Evolutionary conservation across 2,329 filamentous ascomycete species (phyloP), one percentile per base, ranked within the genome.

Genomic region (Davidsoniella eucalypti): DNA sequence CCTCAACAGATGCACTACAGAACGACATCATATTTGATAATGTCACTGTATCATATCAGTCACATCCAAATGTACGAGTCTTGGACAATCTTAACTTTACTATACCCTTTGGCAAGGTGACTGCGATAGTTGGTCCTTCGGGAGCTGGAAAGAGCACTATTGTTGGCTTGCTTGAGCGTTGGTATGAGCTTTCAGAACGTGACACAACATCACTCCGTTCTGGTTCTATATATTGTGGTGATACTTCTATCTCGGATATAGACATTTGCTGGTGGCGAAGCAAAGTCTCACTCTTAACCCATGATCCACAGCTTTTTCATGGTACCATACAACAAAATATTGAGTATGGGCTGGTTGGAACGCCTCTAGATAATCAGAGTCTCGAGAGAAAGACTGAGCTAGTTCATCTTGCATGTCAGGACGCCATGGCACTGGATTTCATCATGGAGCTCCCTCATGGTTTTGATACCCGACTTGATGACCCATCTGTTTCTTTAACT

Each of bases 111-210:
- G 79, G 80, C 17, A 82, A 83, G 58, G 72, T 80, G 2, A 85
- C 81, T 0, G 83, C 83, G 2, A 80, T 87, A 16, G 82, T 87
- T 17, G 83, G 83, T 0, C 75, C 80, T 0, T 84, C 79, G 2
- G 83, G 83, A 0, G 79, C 74, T 4, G 83, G 84, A 0, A 88
- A 87, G 61, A 83, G 78, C 47, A 87, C 83, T 0, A 76, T 87
- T 23, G 75, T 86, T 0, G 80, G 78, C 0, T 64, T 87, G 2
- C 66, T 87, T 2, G 78, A 87, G 58, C 68, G 81, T 29, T 87
- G 81, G 80, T 87, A 87, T 59, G 51, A 78, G 76, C 1, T 65
- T 10, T 43, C 37, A 39, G 21, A 48, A 38, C 14, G 46, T 26
- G 36, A 41, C 23, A 5, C 36, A 43, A 29, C 48, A 21, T 18